These are phyloP conservation scores for Paracamarosporium sp. DNA, from an alignment of 2,329 filamentous ascomycete species.

Conservation along the genomic window DNA sequence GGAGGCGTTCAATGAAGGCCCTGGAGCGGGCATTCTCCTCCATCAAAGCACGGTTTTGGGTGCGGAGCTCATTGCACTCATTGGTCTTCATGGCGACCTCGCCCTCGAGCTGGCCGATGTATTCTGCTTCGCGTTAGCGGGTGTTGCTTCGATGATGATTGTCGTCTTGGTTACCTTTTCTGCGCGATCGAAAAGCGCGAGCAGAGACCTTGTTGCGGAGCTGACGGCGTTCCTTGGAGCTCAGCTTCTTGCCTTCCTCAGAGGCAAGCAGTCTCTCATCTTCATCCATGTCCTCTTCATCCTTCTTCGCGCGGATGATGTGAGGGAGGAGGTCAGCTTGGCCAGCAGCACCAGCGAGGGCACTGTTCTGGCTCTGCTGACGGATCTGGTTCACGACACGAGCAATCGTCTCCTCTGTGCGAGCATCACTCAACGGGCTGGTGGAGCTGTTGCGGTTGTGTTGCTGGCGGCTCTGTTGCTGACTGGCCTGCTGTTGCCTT, in stretches of 20 bases:
- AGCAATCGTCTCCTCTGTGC: slow-evolving; percentile 86
- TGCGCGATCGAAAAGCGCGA: slow-evolving; percentile 93
- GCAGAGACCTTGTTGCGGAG: slow-evolving; percentile 99
- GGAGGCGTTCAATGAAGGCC: slow-evolving; percentile 79
- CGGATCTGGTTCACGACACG: slow-evolving; percentile 93
- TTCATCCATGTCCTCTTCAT: slow-evolving; percentile 98
- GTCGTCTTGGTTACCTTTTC: slow-evolving; percentile 77
- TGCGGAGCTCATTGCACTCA: slow-evolving; percentile 80
- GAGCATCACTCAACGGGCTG: slow-evolving; percentile 52
- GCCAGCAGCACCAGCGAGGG: slow-evolving; percentile 60
- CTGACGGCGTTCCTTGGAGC: slow-evolving; percentile 94
- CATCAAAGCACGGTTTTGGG: slow-evolving; percentile 79
- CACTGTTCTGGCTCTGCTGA: slow-evolving; percentile 65
- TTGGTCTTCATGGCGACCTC: slow-evolving; percentile 85
- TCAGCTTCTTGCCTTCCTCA: slow-evolving; percentile 99
- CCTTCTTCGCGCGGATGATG: slow-evolving; percentile 80
- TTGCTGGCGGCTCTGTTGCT: slow-evolving; percentile 39
- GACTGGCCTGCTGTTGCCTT: slow-evolving; percentile 45
- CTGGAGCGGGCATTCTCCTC: slow-evolving; percentile 88
- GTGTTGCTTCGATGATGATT: not conserved
- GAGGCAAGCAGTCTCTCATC: slow-evolving; percentile 93
- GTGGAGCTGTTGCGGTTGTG: slow-evolving; percentile 43
- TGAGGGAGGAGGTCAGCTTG: slow-evolving; percentile 63
- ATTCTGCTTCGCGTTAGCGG: slow-evolving; percentile 74
- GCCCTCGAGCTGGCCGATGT: slow-evolving; percentile 91